Evolutionary conservation across 2,329 filamentous ascomycete genomes (phyloP).

Genomic region (Verticillium klebahnii): DNA sequence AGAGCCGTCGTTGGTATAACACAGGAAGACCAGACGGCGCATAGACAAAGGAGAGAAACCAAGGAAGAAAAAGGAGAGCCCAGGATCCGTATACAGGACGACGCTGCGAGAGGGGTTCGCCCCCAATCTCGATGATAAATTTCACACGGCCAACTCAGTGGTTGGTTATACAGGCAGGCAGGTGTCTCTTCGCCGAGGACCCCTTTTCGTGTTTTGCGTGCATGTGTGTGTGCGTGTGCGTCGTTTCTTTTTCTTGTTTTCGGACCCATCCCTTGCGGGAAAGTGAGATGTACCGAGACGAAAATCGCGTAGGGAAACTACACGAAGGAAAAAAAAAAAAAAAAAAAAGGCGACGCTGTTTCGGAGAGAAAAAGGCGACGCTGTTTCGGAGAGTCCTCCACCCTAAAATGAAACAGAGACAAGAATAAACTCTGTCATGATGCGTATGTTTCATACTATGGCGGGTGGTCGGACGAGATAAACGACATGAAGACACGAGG

Average conservation of each 20-base stretch:
- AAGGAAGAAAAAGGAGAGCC: background rate
- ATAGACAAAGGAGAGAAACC: background rate
- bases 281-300: background rate
- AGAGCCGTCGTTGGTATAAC: background rate
- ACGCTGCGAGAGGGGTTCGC: background rate
- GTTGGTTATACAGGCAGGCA: background rate
- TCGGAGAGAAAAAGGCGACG: background rate
- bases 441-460: background rate
- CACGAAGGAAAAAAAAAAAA: background rate
- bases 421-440: background rate
- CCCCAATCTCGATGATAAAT: background rate
- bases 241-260: background rate
- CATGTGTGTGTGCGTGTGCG: background rate
- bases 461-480: background rate
- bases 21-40: background rate
- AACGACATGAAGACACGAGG: background rate
- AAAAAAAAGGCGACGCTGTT: background rate
- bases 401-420: background rate
- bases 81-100: background rate
- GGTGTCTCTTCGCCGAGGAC: background rate
- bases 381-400: background rate
- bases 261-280: background rate
- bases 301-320: background rate
- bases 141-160: background rate
- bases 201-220: background rate